These are phyloP conservation scores for Actinomortierella ambigua DNA, from an alignment of 371 early-diverging fungal genomes.

Conservation along the genomic window DNA sequence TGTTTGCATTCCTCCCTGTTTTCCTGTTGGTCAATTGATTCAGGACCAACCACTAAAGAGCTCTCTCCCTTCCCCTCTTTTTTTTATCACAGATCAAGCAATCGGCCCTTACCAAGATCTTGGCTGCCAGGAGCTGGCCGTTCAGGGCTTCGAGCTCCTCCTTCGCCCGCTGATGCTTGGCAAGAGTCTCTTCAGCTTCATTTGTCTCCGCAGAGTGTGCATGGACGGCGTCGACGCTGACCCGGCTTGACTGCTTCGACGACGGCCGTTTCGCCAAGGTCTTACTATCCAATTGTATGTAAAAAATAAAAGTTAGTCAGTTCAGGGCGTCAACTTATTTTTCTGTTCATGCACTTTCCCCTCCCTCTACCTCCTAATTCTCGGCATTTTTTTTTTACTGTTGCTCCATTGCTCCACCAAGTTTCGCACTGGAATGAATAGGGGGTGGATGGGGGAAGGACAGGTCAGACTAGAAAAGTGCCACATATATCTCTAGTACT, in stretches of 20 bases:
- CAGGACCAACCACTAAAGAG: not conserved
- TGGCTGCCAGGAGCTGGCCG: slow-evolving; percentile 39
- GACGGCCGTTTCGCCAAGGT: slow-evolving; percentile 27
- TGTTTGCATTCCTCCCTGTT: not conserved
- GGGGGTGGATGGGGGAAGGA: too few relatives aligned
- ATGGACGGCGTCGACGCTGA: slow-evolving; percentile 26
- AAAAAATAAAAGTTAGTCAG: not conserved
- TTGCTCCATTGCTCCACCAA: too few relatives aligned
- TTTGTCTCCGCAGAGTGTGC: slow-evolving; percentile 13
- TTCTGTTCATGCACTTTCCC: too few relatives aligned
- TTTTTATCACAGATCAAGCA: too few relatives aligned
- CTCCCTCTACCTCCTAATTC: too few relatives aligned
- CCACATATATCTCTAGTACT: too few relatives aligned
- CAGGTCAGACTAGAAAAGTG: too few relatives aligned
- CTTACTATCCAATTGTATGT: slow-evolving; percentile 17
- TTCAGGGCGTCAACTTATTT: too few relatives aligned
- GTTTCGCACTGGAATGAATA: too few relatives aligned
- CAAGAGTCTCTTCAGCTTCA: slow-evolving; percentile 9
- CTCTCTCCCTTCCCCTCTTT: too few relatives aligned
- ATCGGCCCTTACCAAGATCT: slow-evolving; percentile 35
- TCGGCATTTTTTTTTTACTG: too few relatives aligned
- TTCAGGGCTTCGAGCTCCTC: slow-evolving; percentile 36
- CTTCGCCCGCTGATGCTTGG: slow-evolving; percentile 25
- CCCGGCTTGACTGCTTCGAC: slow-evolving; percentile 28
- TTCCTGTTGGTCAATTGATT: not conserved